A percentile compares a stretch with the other conserved stretches of the same genome.
These are phyloP conservation scores for Penicilliopsis zonata DNA, from an alignment of 495 filamentous ascomycete species.

Conservation along the genomic window DNA sequence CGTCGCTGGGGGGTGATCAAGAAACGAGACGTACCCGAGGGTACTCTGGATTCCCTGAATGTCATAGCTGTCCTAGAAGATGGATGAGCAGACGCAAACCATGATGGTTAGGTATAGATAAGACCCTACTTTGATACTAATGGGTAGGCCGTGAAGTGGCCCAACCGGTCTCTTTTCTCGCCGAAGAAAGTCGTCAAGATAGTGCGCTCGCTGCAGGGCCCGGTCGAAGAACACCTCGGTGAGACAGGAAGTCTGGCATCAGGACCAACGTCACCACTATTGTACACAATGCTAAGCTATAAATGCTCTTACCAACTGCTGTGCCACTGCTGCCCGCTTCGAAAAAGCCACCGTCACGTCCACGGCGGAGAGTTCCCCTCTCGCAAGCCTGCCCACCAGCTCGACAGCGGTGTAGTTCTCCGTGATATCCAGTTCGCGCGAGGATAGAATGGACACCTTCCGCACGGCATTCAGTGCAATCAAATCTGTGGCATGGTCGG, in stretches of 20 bases:
- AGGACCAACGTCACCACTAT: slow-evolving; percentile 37
- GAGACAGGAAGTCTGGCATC: slow-evolving; percentile 36
- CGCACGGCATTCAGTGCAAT: no score
- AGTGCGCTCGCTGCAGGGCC: slow-evolving; percentile 18
- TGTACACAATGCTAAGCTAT: slow-evolving; percentile 24
- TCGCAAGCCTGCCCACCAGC: slow-evolving; percentile 14
- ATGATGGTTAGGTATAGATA: no score
- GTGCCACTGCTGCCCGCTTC: slow-evolving; percentile 33
- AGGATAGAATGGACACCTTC: slow-evolving; percentile 36
- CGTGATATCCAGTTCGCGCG: slow-evolving; percentile 40
- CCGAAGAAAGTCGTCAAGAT: slow-evolving; percentile 20
- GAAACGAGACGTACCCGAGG: slow-evolving; percentile 30
- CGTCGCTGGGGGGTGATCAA: slow-evolving; percentile 30
- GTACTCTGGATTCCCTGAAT: slow-evolving; percentile 32
- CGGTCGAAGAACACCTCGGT: slow-evolving; percentile 44
- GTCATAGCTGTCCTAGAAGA: slow-evolving; percentile 44
- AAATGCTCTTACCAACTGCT: slow-evolving; percentile 8
- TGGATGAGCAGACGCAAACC: no score
- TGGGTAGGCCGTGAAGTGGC: slow-evolving; percentile 50
- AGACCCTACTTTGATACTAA: slow-evolving; percentile 58
- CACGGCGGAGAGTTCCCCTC: slow-evolving; percentile 26
- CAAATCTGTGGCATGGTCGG: no score
- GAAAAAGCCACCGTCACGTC: slow-evolving; percentile 44
- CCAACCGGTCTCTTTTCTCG: slow-evolving; percentile 31
- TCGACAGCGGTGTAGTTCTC: slow-evolving; percentile 37